Evolutionary conservation across 257 asterid species (phyloP).

Genomic region (Lavandula angustifolia): DNA sequence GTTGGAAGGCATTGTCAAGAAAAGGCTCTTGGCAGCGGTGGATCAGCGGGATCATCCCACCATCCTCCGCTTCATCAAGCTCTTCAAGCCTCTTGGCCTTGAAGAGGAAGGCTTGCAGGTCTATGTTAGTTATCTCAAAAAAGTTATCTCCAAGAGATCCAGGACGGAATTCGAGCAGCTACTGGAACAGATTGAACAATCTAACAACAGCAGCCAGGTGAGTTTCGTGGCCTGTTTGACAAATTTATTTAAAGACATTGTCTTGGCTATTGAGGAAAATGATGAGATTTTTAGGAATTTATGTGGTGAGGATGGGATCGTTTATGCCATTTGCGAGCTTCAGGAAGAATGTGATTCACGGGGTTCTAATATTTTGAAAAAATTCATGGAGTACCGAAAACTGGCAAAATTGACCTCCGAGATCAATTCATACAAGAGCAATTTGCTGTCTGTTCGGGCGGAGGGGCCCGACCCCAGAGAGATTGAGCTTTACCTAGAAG

Average conservation of each 20-base stretch:
- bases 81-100: constrained; percentile 72
- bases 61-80: constrained; percentile 71
- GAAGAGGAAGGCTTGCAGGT: constrained; percentile 90
- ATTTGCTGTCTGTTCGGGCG: constrained; percentile 62
- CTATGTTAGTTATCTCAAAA: constrained; percentile 65
- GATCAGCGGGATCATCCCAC: constrained; percentile 82
- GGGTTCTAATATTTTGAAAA: constrained; percentile 73
- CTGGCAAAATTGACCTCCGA: constrained; percentile 71
- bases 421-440: constrained; percentile 80
- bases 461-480: constrained; percentile 95
- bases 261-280: constrained; percentile 86
- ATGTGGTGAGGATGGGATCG: constrained; percentile 95
- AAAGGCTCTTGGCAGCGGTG: constrained; percentile 61
- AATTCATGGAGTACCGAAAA: constrained; percentile 77
- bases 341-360: constrained; percentile 94
- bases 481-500: constrained; percentile 85
- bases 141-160: constrained; percentile 69
- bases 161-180: constrained; percentile 76
- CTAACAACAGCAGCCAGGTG: constrained; percentile 40
- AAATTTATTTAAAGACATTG: constrained; percentile 84
- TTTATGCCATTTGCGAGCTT: constrained; percentile 86
- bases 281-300: constrained; percentile 68
- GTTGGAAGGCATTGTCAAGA: constrained; percentile 70
- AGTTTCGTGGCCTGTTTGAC: constrained; percentile 76
- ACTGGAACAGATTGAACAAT: constrained; percentile 56